Conservation (phyloP, 495 filamentous ascomycete species). For the Durotheca rogersii region DNA sequence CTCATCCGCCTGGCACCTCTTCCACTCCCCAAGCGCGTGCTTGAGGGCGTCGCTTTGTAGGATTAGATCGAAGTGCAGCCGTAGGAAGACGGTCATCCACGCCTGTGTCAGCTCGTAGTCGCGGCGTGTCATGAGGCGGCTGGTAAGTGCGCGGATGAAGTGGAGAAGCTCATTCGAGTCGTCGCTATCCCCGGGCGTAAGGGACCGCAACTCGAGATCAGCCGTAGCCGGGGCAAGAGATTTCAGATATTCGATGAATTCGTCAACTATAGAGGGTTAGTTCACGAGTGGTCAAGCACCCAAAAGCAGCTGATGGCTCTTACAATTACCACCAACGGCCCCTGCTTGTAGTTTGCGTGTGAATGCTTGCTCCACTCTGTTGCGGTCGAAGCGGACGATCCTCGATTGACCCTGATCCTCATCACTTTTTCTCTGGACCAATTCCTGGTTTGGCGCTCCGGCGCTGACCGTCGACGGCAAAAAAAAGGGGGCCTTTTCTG, state of each 20-base stretch:
- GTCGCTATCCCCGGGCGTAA: slow-evolving; percentile 52
- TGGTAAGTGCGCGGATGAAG: slow-evolving; percentile 76
- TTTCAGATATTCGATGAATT: slow-evolving; percentile 76
- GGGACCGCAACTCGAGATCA: slow-evolving; percentile 84
- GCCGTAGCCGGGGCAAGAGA: slow-evolving; percentile 75
- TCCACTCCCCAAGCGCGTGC: slow-evolving; percentile 62
- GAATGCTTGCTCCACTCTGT: slow-evolving; percentile 54
- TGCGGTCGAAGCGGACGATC: slow-evolving; percentile 44
- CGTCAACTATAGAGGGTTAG: slow-evolving; percentile 40
- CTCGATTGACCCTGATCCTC: slow-evolving; percentile 33
- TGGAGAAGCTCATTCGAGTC: slow-evolving; percentile 51
- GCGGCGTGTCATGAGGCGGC: slow-evolving; percentile 59
- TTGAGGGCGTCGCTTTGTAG: slow-evolving; percentile 45
- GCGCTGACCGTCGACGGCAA: slow-evolving; percentile 65
- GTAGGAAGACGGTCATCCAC: slow-evolving; percentile 93
- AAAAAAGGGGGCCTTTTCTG: slow-evolving; percentile 96
- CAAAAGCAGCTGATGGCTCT: slow-evolving; percentile 26
- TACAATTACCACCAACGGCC: slow-evolving; percentile 52
- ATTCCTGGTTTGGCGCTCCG: slow-evolving; percentile 28
- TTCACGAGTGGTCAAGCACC: neutral
- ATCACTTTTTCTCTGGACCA: slow-evolving; percentile 16
- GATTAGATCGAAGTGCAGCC: slow-evolving; percentile 62
- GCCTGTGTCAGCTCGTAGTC: slow-evolving; percentile 94
- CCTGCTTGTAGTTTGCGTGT: slow-evolving; percentile 58
- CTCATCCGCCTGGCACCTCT: slow-evolving; percentile 64